These are phyloP conservation scores for Penicillium olsonii DNA, from an alignment of 2,329 filamentous ascomycete genomes.

Conservation along the genomic window DNA sequence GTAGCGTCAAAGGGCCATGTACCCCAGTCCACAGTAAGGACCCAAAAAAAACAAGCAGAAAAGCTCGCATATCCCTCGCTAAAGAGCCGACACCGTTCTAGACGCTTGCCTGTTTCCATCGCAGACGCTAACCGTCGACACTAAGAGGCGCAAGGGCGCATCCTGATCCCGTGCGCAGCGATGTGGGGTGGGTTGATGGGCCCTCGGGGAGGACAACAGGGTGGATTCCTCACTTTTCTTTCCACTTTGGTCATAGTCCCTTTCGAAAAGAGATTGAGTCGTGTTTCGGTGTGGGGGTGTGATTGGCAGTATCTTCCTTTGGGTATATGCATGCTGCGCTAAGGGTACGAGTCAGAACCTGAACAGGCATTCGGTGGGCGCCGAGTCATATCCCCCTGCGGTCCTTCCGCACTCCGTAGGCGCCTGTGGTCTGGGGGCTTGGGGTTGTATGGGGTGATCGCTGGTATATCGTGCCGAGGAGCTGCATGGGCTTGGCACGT, in stretches of 20 bases:
- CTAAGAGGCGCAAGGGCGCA: slow-evolving; percentile 1
- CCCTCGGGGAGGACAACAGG: background rate
- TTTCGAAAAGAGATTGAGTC: background rate
- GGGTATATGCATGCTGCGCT: background rate
- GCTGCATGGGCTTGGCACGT: background rate
- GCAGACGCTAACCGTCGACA: background rate
- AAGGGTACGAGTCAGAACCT: background rate
- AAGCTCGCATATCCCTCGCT: background rate
- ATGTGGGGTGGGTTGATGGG: slow-evolving; percentile 2
- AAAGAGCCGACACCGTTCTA: slow-evolving; percentile 2
- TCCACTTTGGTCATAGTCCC: background rate
- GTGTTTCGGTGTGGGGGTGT: background rate
- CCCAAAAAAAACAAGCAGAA: background rate
- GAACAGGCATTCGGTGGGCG: background rate
- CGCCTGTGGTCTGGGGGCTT: background rate
- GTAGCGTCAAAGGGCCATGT: slow-evolving; percentile 1
- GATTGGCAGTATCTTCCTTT: background rate
- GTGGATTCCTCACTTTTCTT: background rate
- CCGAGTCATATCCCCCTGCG: too few relatives aligned
- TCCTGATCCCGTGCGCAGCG: slow-evolving; percentile 2
- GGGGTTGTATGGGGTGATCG: background rate
- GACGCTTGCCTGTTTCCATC: background rate
- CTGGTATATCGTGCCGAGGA: background rate
- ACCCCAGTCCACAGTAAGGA: background rate
- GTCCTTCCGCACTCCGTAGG: background rate